phyloP scores from a whole-genome alignment of 2,329 filamentous ascomycete genomes.

The Botryotinia narcissicola region DNA sequence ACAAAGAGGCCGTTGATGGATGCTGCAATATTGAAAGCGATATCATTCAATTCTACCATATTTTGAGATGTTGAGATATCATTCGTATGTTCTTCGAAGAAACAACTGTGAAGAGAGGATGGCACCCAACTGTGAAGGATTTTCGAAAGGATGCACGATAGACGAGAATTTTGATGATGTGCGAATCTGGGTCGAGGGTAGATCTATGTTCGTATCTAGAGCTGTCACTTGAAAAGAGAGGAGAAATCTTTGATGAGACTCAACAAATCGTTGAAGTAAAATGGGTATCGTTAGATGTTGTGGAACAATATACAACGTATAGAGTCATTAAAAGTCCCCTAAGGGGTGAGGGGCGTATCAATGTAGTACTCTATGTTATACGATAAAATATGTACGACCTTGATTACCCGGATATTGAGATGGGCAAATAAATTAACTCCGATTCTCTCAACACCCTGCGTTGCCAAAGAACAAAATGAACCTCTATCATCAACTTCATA shows the following conservation, averaged over 20 bases:
- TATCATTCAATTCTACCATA: constrained; percentile 26
- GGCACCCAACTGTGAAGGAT: background rate
- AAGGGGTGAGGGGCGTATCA: background rate
- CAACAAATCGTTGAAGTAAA: background rate
- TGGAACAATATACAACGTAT: background rate
- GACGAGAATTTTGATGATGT: background rate
- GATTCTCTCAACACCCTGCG: background rate
- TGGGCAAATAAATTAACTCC: background rate
- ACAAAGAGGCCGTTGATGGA: constrained; percentile 49
- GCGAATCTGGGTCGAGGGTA: background rate
- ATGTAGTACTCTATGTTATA: background rate
- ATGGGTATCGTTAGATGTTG: background rate
- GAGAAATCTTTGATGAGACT: background rate
- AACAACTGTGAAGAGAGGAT: too few relatives aligned
- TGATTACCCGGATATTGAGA: background rate
- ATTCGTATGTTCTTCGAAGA: background rate
- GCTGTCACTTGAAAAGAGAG: background rate
- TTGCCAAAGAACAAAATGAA: background rate
- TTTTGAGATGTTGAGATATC: background rate
- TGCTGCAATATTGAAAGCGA: constrained; percentile 42
- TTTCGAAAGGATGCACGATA: background rate
- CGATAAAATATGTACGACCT: background rate
- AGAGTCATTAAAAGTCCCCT: background rate
- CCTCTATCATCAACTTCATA: background rate
- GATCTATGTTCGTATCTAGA: too few relatives aligned